Evolutionary conservation across 2,329 filamentous ascomycete genomes (phyloP).

Genomic region (Diaporthe vaccinii): DNA sequence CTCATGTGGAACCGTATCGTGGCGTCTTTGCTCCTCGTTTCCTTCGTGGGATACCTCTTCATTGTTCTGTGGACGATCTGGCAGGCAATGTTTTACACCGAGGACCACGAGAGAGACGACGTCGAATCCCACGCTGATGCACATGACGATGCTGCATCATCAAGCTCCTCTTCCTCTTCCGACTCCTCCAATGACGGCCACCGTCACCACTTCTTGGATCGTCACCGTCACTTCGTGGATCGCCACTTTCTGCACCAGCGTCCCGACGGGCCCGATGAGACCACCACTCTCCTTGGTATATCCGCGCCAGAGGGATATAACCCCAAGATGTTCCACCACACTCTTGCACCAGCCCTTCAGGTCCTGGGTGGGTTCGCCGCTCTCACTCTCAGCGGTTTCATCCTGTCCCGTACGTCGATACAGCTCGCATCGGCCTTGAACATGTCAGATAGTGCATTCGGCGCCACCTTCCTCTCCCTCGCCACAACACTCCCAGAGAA

Average conservation of each 20-base stretch:
- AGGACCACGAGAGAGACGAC: slow-evolving; percentile 52
- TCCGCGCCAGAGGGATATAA: slow-evolving; percentile 4
- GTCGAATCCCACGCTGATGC: slow-evolving; percentile 47
- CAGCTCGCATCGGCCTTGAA: slow-evolving; percentile 40
- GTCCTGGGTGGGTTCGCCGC: slow-evolving; percentile 51
- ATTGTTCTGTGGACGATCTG: slow-evolving; percentile 61
- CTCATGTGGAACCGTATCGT: slow-evolving; percentile 43
- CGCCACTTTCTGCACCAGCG: slow-evolving; percentile 13
- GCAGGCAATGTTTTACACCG: slow-evolving; percentile 55
- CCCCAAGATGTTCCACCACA: slow-evolving; percentile 34
- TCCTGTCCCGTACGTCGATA: slow-evolving; percentile 39
- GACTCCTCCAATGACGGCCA: slow-evolving; percentile 46
- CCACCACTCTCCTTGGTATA: slow-evolving; percentile 30
- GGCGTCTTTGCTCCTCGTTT: slow-evolving; percentile 55
- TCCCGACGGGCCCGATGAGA: slow-evolving; percentile 28
- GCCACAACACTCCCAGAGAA: slow-evolving; percentile 69
- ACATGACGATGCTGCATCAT: slow-evolving; percentile 41
- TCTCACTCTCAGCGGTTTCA: slow-evolving; percentile 54
- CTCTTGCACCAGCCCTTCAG: slow-evolving; percentile 32
- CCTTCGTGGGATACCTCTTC: slow-evolving; percentile 59
- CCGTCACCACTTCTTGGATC: slow-evolving; percentile 8
- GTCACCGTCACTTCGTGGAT: slow-evolving; percentile 23
- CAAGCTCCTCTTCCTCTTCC: slow-evolving; percentile 59
- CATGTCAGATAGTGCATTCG: slow-evolving; percentile 43
- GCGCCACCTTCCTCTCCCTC: slow-evolving; percentile 39